Evolutionary conservation across 805 yeast genomes (phyloP).

Genomic region (Suhomyces vadensis): DNA sequence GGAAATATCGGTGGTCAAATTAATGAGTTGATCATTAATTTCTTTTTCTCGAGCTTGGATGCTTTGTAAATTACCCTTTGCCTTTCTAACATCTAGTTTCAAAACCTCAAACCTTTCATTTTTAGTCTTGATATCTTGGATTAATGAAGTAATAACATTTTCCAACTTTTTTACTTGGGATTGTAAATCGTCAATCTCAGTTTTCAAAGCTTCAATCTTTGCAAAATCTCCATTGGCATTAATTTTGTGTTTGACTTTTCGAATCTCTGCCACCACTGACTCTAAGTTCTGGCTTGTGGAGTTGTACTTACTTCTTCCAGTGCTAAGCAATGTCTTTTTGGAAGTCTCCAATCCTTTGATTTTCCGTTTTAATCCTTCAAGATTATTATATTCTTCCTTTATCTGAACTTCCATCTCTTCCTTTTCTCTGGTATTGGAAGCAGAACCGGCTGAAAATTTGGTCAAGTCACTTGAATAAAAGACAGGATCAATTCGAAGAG

Average conservation of each 20-base stretch:
- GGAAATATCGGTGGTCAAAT: conserved; percentile 18
- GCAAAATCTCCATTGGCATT: conserved; percentile 48
- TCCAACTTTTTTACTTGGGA: conserved; percentile 27
- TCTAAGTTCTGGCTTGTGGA: conserved; percentile 11
- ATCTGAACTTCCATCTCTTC: conserved; percentile 14
- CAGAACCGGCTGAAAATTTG: conserved; percentile 28
- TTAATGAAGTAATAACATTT: conserved; percentile 30
- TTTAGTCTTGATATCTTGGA: conserved; percentile 20
- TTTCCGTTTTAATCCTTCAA: conserved; percentile 8
- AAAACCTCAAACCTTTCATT: conserved; percentile 8
- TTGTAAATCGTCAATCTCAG: conserved; percentile 31
- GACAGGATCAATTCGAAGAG: conserved; percentile 56
- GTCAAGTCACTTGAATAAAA: conserved; percentile 35
- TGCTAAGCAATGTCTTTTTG: conserved; percentile 9
- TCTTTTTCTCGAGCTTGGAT: conserved; percentile 9
- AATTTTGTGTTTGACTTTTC: conserved; percentile 36
- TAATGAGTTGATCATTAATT: conserved; percentile 13
- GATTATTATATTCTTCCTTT: conserved; percentile 8
- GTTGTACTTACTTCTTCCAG: conserved; percentile 11
- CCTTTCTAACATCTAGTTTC: conserved; percentile 11
- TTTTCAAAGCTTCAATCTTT: conserved; percentile 37
- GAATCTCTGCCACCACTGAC: conserved; percentile 14
- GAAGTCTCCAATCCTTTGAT: conserved; percentile 9
- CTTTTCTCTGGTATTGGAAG: conserved; percentile 14
- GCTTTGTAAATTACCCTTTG: conserved; percentile 7